phyloP scores from a whole-genome alignment of 768 basidiomycete genomes.

The Podaxis mareebaensis region DNA sequence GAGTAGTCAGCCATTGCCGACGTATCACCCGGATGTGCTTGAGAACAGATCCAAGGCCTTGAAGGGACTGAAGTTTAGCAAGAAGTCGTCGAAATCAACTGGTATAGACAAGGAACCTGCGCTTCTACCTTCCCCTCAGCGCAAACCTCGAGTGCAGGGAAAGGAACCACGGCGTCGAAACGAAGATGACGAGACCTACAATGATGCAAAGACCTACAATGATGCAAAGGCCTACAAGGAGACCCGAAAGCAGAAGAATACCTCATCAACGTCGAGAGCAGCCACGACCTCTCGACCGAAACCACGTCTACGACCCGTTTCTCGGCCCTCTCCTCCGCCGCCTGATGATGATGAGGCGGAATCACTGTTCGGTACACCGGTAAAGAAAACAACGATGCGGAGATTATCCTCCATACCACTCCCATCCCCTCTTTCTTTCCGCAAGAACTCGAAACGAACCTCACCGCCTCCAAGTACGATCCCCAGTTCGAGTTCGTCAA shows the following conservation, averaged over 20 bases:
- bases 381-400: conserved; percentile 13
- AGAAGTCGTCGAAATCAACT: conserved; percentile 26
- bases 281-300: neutral
- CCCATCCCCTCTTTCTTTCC: conserved; percentile 6
- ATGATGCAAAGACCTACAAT: neutral
- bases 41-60: conserved; percentile 2
- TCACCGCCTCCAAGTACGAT: neutral
- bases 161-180: neutral
- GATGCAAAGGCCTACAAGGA: neutral
- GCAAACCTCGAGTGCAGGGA: neutral
- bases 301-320: conserved; percentile 3
- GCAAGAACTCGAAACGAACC: neutral
- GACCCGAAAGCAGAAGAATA: neutral
- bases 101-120: neutral
- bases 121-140: neutral
- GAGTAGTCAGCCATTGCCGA: conserved; percentile 16
- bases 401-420: conserved; percentile 2
- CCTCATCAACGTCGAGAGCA: neutral
- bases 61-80: conserved; percentile 35
- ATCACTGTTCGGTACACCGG: neutral
- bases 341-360: neutral
- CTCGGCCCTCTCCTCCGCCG: neutral
- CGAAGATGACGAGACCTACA: neutral
- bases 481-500: neutral
- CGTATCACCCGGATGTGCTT: conserved; percentile 16